Base-by-base conservation (phyloP, 257 asterid genomes). In the Linaria vulgaris region DNA sequence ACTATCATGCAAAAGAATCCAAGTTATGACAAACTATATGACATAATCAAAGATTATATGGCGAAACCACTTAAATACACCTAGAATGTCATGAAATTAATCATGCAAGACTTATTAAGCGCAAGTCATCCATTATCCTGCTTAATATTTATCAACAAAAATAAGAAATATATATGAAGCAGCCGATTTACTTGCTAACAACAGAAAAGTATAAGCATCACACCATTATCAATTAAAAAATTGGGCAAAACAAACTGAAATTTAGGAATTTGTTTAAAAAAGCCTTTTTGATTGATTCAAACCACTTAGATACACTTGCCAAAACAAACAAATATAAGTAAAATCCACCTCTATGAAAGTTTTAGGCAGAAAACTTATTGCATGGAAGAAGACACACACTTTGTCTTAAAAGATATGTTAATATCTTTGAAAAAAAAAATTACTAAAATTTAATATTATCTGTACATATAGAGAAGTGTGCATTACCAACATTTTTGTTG, bases 401-500 rank as follows among this genome's bases (percentile, higher is more conserved):
- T 3, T 8, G 1, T 7, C 9, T 34, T 34, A 11, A 34, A 3
- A 34, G 41, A 34, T 27, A 27, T 27, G 3, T 27, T 27, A 27
- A 27, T n/a, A n/a, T n/a, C n/a, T n/a, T n/a, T n/a, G n/a, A n/a
- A n/a, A n/a, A n/a, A n/a, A n/a, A n/a, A n/a, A n/a, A n/a, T n/a
- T n/a, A n/a, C n/a, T n/a, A n/a, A n/a, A n/a, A n/a, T n/a, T n/a
- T n/a, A n/a, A n/a, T n/a, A n/a, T n/a, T n/a, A n/a, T n/a, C n/a
- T n/a, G n/a, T n/a, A n/a, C n/a, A n/a, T n/a, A n/a, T n/a, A n/a
- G n/a, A n/a, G n/a, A n/a, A n/a, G n/a, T n/a, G n/a, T n/a, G n/a
- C n/a, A n/a, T n/a, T 71, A 68, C 83, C 72, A 25, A 19, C 72
- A 37, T 4, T 1, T 11, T 21, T 37, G 24, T 16, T 14, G 71